Base-by-base conservation (phyloP, 441 rosid genomes). In the Bocquillonia castaneifolia region DNA sequence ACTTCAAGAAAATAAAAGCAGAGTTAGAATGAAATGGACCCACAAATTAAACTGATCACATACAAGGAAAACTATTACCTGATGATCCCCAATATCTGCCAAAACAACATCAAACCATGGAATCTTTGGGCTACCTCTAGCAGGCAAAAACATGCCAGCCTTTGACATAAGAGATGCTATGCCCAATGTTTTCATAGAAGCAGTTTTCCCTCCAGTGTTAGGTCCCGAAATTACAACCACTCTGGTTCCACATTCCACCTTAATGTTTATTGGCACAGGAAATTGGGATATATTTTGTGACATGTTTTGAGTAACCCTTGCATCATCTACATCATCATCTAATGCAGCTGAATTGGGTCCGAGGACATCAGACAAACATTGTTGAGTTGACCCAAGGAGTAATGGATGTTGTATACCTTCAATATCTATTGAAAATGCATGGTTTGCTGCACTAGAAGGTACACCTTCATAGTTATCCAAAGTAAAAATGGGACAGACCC, bases 191-290 rank as follows among this genome's bases (percentile, higher is more conserved):
- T 91, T 93, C 90, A 93, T 88, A 25, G 96, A 85, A 61, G 99
- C 99, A 14, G 97, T 93, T 84, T 93, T 93, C 26, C 99, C 99
- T 67, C 99, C 96, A 17, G 95, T 87, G 72, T 93, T 93, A 66
- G 97, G 99, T 62, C 99, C 99, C 15, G 97, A 88, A 66, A 93
- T 86, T 70, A 91, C 78, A 36, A 89, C 89, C 71, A 93, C 96
- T 77, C 87, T 84, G 62, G 83, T 84, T 73, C 86, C 84, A 70
- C 59, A 25, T 64, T 78, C 70, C 71, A 93, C 86, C 80, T 89
- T 93, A 72, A 91, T 88, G 76, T 86, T 90, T 80, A 93, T 75
- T 12, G 97, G 99, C 75, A 89, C 89, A 73, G 97, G 97, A 74
- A 79, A 86, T 67, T 64, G 80, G 63, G 79, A 63, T 59, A 63